Base-by-base conservation (phyloP, 139 green algal species). In the Diplosphaera chodatii region DNA sequence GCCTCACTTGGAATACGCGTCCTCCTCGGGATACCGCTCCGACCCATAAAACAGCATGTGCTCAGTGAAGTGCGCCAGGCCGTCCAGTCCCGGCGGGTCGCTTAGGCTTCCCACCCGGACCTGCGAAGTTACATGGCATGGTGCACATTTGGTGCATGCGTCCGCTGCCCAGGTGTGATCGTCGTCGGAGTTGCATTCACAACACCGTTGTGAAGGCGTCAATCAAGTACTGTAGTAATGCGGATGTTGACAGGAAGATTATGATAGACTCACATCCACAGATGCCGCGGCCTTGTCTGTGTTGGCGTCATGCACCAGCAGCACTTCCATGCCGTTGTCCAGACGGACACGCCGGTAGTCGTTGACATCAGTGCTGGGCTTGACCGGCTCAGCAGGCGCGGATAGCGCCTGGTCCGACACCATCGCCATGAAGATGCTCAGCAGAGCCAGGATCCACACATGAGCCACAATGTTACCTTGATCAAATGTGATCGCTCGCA, bases 41-140 rank as follows among this genome's bases (percentile, higher is more conserved):
- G 71, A 86, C 13, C 75, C 76, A 70, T 96, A 97, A 78, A 97
- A 97, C 4, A 97, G 87, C 92, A 97, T 97, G 77, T 97, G 92
- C 86, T 97, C 85, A 8, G 71, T 78, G 78, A 97, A 97, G 74
- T 97, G 92, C 0, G 92, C 90, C 31, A 96, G 71, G 15, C 91
- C 91, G 22, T 80, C 84, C 5, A 97, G 30, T 2, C 84, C 81
- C 20, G 77, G 34, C 3, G 91, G 92, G 74, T 97, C 92, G 27
- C 55, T 75, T 68, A 96, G 76, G 67, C 71, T 86, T 31, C 92
- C 92, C 27, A 96, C 86, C 10, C 76, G 71, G 18, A 97, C 91
- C 83, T 93, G 77, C n/a, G n/a, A n/a, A n/a, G n/a, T n/a, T n/a
- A n/a, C n/a, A n/a, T n/a, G n/a, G n/a, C n/a, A n/a, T n/a, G n/a